Evolutionary conservation across 805 yeast species (phyloP), one percentile per base, ranked within the genome.

Genomic region (Candida sakaeoensis): DNA sequence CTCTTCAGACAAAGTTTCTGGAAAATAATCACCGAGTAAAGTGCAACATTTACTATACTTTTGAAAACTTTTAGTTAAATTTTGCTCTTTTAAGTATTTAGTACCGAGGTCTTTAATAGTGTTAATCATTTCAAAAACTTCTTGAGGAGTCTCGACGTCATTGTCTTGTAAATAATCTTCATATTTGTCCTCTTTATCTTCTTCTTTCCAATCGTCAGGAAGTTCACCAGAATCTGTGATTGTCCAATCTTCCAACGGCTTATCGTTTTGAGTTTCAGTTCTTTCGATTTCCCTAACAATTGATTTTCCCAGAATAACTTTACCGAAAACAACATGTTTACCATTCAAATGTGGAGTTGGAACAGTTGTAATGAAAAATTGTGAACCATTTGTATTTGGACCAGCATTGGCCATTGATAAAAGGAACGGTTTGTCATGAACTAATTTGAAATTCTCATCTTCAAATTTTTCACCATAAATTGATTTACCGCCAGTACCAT

Each of bases 361-460:
- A 2, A 80, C 93, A 2, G 96, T 87, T 19, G 99, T 91, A 53
- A 91, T 80, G 61, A 91, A 91, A 54, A 88, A 93, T 64, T 91
- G 98, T 2, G 96, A 88, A 1, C 98, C 98, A 57, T 93, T 93
- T 36, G 98, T 91, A 60, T 82, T 80, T 43, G 95, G 89, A 13
- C 98, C 98, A 4, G 97, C 86, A 57, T 91, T 91, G 42, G 99
- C 98, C 98, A 91, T 93, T 6, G 95, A 86, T 51, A 91, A 74
- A 50, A 93, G 71, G 61, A 84, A 90, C 40, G 98, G 98, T 54
- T 74, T 74, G 48, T 81, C 88, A 58, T 91, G 98, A 46, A 73
- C 76, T 49, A 77, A 58, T 36, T 72, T 60, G 61, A 93, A 91
- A 62, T 83, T 84, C 62, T 91, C 99, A 59, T 91, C 99, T 55